Evolutionary conservation across 345 rosid species (phyloP), one percentile per base, ranked within the genome.

Genomic region (Ailanthus altissimus): DNA sequence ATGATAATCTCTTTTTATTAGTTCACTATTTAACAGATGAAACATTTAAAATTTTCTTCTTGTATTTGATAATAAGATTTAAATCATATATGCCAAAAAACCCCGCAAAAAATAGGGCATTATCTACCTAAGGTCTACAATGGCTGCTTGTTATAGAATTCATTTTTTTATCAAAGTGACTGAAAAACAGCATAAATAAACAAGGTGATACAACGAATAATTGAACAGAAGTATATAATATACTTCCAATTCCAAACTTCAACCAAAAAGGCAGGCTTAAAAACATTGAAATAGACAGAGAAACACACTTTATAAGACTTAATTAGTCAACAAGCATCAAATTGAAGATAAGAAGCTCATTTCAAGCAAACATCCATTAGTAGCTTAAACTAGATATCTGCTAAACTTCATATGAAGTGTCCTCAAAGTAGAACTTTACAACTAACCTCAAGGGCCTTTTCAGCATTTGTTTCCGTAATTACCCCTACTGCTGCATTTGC

Each of bases 401-500:
- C 21, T 26, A 58, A 32, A 66, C 49, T 32, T 10, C 60, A 21
- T 26, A 13, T 16, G 5, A 5, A 42, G 71, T 26, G 47, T 25
- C 58, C 59, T 21, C 51, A 70, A 67, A 50, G 65, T 67, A 36
- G 42, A 79, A 83, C 62, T 71, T 53, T 62, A 58, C 65, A 75
- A 86, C 78, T 70, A 78, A 90, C 99, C 92, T 96, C 97, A 79
- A 96, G 98, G 47, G 98, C 99, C 85, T 90, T 96, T 85, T 96
- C 99, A 53, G 98, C 99, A 90, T 96, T 96, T 60, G 99, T 96
- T 89, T 93, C 99, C 10, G 99, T 96, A 69, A 96, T 96, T 67
- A 96, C 97, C 61, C 98, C 98, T 12, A 96, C 99, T 1, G 98
- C 95, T 53, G 99, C 98, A 91, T 96, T 96, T 85, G 98, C 99